Evolutionary conservation across 495 filamentous ascomycete species (phyloP).

Genomic region (Chaetomidium leptoderma): DNA sequence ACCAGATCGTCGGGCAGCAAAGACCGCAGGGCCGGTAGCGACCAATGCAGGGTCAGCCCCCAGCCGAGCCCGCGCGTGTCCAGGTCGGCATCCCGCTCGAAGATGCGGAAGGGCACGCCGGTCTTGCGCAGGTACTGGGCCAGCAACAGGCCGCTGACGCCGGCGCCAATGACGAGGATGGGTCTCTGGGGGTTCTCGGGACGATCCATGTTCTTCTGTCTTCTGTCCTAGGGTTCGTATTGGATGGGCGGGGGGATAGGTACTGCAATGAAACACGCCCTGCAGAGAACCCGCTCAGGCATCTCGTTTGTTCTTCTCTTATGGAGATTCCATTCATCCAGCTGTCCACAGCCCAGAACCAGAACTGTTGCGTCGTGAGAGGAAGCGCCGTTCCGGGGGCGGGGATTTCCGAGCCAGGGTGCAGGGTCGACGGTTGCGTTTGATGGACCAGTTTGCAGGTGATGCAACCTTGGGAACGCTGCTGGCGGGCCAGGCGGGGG

Average conservation of each 20-base stretch:
- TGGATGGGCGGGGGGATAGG: too few relatives aligned
- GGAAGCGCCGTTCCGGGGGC: too few relatives aligned
- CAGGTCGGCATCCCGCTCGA: conserved; percentile 50
- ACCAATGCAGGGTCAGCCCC: conserved; percentile 59
- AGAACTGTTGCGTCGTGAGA: too few relatives aligned
- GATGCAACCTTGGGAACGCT: too few relatives aligned
- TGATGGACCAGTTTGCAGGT: too few relatives aligned
- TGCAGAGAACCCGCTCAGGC: too few relatives aligned
- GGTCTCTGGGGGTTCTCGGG: conserved; percentile 8
- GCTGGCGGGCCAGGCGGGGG: too few relatives aligned
- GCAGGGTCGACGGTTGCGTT: too few relatives aligned
- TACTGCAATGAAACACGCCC: background rate
- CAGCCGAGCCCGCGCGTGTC: conserved; percentile 50
- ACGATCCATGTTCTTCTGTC: conserved; percentile 1
- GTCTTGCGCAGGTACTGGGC: conserved; percentile 52
- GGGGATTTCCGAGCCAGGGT: too few relatives aligned
- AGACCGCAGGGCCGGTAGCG: conserved; percentile 45
- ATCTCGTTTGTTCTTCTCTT: background rate
- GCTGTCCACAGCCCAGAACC: too few relatives aligned
- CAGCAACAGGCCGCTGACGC: conserved; percentile 56
- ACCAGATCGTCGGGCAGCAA: conserved; percentile 50
- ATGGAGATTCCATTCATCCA: too few relatives aligned
- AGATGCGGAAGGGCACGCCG: conserved; percentile 44
- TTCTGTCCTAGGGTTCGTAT: background rate
- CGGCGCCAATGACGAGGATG: conserved; percentile 53